Conservation (phyloP, 345 rosid species). For the Corchorus olitorius region DNA sequence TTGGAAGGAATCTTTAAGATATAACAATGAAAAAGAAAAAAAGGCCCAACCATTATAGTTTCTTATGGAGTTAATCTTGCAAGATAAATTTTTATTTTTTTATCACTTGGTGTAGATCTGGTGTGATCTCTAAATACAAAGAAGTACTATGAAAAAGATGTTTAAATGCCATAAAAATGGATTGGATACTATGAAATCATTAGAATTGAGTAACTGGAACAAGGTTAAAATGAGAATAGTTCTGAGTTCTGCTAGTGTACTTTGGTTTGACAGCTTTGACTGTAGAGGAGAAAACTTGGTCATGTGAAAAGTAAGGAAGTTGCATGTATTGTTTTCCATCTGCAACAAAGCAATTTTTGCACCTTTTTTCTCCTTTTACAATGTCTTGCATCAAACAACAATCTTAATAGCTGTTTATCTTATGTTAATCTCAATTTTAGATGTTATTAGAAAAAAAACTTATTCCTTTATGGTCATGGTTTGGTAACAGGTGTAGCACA, state of each 20-base stretch:
- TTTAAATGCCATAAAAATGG: not conserved
- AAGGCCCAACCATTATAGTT: not conserved
- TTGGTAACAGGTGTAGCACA: slow-evolving; percentile 82
- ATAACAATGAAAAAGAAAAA: not conserved
- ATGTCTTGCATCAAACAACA: not conserved
- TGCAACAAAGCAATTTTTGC: not conserved
- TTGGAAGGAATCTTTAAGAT: not conserved
- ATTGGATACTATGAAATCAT: not conserved
- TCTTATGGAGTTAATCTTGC: not conserved
- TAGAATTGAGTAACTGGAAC: not conserved
- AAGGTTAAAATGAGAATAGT: not conserved
- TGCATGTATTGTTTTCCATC: not conserved
- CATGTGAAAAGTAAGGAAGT: not conserved
- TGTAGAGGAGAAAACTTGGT: slow-evolving; percentile 5
- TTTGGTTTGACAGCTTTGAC: not conserved
- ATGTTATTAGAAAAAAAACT: slow-evolving; percentile 15
- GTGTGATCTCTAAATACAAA: not conserved
- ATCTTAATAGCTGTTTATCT: not conserved
- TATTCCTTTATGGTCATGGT: slow-evolving; percentile 16
- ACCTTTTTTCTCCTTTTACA: not conserved
- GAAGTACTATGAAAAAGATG: not conserved
- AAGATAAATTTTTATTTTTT: not conserved
- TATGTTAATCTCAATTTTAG: not conserved
- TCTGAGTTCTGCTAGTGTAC: not conserved
- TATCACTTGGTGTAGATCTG: not conserved